Conservation (phyloP, 2,329 filamentous ascomycete species). For the Teratosphaeria epicoccoides region DNA sequence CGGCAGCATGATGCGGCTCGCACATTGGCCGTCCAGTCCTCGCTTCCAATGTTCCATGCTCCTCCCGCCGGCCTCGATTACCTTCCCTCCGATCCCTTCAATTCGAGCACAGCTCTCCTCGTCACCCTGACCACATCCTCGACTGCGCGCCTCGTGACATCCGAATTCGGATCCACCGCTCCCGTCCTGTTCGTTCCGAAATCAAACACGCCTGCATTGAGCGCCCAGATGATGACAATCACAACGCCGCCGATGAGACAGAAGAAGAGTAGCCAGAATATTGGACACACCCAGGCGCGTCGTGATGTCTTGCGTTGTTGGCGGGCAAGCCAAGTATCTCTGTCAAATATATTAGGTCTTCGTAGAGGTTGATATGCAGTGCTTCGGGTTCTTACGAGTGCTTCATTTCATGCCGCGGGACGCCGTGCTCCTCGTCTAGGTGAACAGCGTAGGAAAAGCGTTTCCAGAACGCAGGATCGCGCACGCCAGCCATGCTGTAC, state of each 20-base stretch:
- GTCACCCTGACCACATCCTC: not conserved
- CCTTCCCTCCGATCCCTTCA: not conserved
- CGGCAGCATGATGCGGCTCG: slow-evolving; percentile 3
- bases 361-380: not conserved
- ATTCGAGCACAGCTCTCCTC: not conserved
- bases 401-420: slow-evolving; percentile 17
- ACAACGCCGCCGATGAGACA: slow-evolving; percentile 36
- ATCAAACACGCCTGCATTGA: slow-evolving; percentile 19
- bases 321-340: slow-evolving; percentile 44
- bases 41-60: too few relatives aligned
- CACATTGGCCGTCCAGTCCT: not conserved
- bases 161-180: slow-evolving; percentile 2
- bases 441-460: slow-evolving; percentile 50
- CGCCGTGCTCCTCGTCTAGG: slow-evolving; percentile 37
- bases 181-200: slow-evolving; percentile 1
- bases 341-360: slow-evolving; percentile 16
- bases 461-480: slow-evolving; percentile 50
- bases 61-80: too few relatives aligned
- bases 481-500: slow-evolving; percentile 37
- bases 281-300: slow-evolving; percentile 36
- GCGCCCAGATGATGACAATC: slow-evolving; percentile 36
- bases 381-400: slow-evolving; percentile 27
- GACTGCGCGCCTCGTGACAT: not conserved
- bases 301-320: slow-evolving; percentile 39
- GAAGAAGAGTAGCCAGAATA: slow-evolving; percentile 38